Evolutionary conservation across 2,329 filamentous ascomycete species (phyloP).

Genomic region (Pyrenophora teres): DNA sequence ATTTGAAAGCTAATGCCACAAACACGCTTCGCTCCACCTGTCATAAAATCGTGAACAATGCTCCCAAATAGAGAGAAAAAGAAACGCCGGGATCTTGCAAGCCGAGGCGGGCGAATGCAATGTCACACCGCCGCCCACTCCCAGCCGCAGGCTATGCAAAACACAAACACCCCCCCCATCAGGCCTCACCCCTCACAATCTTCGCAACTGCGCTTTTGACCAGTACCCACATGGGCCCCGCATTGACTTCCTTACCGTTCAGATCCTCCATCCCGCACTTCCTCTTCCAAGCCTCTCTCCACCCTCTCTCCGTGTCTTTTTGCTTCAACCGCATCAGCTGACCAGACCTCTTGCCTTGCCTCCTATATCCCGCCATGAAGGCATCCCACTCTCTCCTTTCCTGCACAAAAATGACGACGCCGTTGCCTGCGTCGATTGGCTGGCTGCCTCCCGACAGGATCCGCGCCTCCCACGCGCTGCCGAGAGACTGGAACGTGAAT

Average conservation of each 20-base stretch:
- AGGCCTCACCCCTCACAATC: slow-evolving; percentile 33
- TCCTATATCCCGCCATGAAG: slow-evolving; percentile 30
- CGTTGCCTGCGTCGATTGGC: slow-evolving; percentile 33
- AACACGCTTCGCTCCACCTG: slow-evolving; percentile 4
- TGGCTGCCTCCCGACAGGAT: slow-evolving; percentile 25
- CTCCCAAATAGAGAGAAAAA: slow-evolving; percentile 6
- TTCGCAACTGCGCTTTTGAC: slow-evolving; percentile 31
- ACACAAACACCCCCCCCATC: slow-evolving; percentile 3
- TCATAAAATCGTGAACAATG: slow-evolving; percentile 10
- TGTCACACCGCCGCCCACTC: neutral
- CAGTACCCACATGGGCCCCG: slow-evolving; percentile 35
- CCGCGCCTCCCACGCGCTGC: slow-evolving; percentile 30
- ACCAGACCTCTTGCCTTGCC: slow-evolving; percentile 28
- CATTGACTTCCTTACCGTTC: slow-evolving; percentile 28
- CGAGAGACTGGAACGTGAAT: slow-evolving; percentile 25
- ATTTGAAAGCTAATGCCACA: neutral
- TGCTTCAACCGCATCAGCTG: slow-evolving; percentile 27
- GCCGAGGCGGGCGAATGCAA: too few relatives aligned
- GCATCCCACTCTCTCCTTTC: slow-evolving; percentile 30
- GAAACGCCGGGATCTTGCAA: slow-evolving; percentile 6
- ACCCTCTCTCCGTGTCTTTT: slow-evolving; percentile 26
- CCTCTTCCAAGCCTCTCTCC: slow-evolving; percentile 32
- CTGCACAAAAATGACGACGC: slow-evolving; percentile 31
- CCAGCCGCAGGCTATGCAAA: neutral
- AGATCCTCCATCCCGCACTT: slow-evolving; percentile 29